Percentiles rank a stretch among this genome's conserved stretches.
phyloP scores from a whole-genome alignment of 176 grass and related monocot species.

The Triticum monococcum region DNA sequence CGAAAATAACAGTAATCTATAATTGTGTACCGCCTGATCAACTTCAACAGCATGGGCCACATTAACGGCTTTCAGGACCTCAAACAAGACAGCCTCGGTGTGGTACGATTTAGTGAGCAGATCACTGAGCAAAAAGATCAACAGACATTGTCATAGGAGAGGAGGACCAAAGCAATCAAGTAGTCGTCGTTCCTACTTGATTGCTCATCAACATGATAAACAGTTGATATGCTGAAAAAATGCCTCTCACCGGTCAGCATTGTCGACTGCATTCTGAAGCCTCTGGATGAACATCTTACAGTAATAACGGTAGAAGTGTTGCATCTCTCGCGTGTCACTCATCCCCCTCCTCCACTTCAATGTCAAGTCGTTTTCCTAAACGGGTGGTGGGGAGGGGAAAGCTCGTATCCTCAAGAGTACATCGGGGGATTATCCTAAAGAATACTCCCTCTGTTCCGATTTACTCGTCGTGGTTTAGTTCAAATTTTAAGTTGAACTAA shows the following conservation, averaged over 20 bases:
- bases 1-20: too few species aligned
- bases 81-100: slow-evolving; percentile 77
- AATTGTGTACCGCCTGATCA: slow-evolving; percentile 47
- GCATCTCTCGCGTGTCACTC: slow-evolving; percentile 40
- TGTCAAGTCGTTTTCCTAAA: too few species aligned
- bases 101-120: slow-evolving; percentile 75
- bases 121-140: slow-evolving; percentile 33
- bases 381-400: not conserved
- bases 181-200: too few species aligned
- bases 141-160: not conserved
- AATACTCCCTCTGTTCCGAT: too few species aligned
- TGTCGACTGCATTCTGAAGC: slow-evolving; percentile 64
- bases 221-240: not conserved
- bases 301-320: slow-evolving; percentile 74
- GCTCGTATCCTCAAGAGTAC: too few species aligned
- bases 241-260: slow-evolving; percentile 71
- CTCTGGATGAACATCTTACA: slow-evolving; percentile 86
- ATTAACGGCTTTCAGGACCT: slow-evolving; percentile 75
- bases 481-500: too few species aligned
- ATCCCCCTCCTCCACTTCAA: too few species aligned
- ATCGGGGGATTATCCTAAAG: too few species aligned
- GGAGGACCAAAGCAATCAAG: not conserved
- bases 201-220: not conserved
- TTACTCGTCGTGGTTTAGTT: too few species aligned
- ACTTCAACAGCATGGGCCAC: slow-evolving; percentile 57